Percentiles rank a stretch among this genome's conserved stretches.
Conservation (phyloP, 176 grass and related monocot species). For the Zea luxurians region DNA sequence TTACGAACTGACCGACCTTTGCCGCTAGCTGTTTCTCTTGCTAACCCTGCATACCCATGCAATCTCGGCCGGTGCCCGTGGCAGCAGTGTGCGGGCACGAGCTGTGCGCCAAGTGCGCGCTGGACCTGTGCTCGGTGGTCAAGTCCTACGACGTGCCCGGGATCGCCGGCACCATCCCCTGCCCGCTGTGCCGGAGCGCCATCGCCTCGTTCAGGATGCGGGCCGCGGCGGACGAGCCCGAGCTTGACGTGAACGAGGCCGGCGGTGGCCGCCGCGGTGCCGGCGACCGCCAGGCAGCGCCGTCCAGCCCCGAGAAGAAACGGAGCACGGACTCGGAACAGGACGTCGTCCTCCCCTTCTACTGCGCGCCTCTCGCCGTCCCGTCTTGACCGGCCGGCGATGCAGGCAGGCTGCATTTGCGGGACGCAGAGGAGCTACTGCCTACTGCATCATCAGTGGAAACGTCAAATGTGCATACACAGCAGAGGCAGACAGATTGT, state of each 20-base stretch:
- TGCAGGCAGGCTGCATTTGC: too few relatives aligned
- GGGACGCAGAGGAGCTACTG: not conserved
- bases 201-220: conserved; percentile 65
- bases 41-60: too few relatives aligned
- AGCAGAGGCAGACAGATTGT: not conserved
- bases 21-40: too few relatives aligned
- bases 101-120: conserved; percentile 77
- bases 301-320: conserved; percentile 22
- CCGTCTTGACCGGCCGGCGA: conserved; percentile 34
- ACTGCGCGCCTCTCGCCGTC: conserved; percentile 31
- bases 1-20: too few relatives aligned
- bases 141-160: conserved; percentile 50
- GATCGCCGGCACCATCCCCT: conserved; percentile 69
- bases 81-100: conserved; percentile 71
- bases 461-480: too few relatives aligned
- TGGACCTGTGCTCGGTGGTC: conserved; percentile 77
- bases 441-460: too few relatives aligned
- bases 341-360: conserved; percentile 31
- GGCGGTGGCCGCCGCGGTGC: too few relatives aligned
- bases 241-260: conserved; percentile 5
- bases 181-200: conserved; percentile 79
- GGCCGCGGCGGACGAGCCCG: not conserved
- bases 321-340: conserved; percentile 18
- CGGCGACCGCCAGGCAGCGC: not conserved
- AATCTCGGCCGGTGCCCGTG: too few relatives aligned